A percentile compares a stretch with the other conserved stretches of the same genome.
phyloP scores from a whole-genome alignment of 1,284 basidiomycete species.

The Polyporus tsugae region DNA sequence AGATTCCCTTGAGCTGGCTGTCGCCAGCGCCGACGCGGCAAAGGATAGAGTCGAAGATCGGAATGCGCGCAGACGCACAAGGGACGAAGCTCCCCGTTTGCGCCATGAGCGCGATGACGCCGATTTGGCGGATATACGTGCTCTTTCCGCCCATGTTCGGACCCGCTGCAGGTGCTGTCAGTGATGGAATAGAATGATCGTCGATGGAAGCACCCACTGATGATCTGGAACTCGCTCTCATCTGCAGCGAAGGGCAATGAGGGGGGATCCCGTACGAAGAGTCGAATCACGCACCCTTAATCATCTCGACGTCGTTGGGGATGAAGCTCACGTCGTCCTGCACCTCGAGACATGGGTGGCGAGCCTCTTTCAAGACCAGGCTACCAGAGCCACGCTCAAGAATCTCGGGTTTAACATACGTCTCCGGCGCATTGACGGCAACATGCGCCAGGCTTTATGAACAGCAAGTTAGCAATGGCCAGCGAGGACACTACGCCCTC shows the following conservation, averaged over 20 bases:
- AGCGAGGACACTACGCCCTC: constrained; percentile 25
- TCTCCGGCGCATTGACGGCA: constrained; percentile 84
- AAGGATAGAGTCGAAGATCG: constrained; percentile 96
- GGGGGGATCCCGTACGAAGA: constrained; percentile 28
- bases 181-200: constrained; percentile 11
- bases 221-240: constrained; percentile 88
- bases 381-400: constrained; percentile 78
- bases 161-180: constrained; percentile 63
- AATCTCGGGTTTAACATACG: constrained; percentile 88
- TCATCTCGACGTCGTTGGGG: constrained; percentile 93
- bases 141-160: constrained; percentile 98
- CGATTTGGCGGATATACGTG: constrained; percentile 92
- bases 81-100: constrained; percentile 97
- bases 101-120: constrained; percentile 95
- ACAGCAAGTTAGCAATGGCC: not conserved
- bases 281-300: constrained; percentile 61
- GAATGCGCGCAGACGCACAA: constrained; percentile 84
- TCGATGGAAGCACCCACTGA: constrained; percentile 59
- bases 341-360: constrained; percentile 97
- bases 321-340: constrained; percentile 97
- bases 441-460: constrained; percentile 87
- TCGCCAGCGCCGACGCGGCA: constrained; percentile 98
- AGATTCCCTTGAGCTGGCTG: constrained; percentile 96
- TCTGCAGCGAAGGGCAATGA: constrained; percentile 46
- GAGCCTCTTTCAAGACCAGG: constrained; percentile 81